These are phyloP conservation scores for Cladorrhinum sp. DNA, from an alignment of 2,329 filamentous ascomycete species.

Conservation along the genomic window DNA sequence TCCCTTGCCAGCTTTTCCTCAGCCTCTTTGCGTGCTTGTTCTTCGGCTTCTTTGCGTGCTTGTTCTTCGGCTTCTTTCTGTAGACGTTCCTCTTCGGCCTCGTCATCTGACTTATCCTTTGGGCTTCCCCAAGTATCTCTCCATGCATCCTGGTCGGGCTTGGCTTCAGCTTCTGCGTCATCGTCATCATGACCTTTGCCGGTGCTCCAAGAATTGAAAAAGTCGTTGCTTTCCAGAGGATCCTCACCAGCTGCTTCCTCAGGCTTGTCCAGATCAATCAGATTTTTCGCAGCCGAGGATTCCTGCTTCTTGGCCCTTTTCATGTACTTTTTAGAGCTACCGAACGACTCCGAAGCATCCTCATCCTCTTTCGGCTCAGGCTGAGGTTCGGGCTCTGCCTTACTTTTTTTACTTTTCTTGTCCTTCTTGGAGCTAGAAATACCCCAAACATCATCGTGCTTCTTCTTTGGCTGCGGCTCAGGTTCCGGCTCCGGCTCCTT, in stretches of 20 bases:
- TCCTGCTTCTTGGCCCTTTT: constrained; percentile 32
- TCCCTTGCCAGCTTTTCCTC: constrained; percentile 21
- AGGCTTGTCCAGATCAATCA: constrained; percentile 38
- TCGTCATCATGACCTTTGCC: constrained; percentile 36
- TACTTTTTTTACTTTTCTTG: constrained; percentile 29
- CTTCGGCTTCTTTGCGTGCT: constrained; percentile 19
- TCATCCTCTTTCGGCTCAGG: constrained; percentile 35
- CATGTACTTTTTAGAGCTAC: constrained; percentile 34
- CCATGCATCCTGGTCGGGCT: constrained; percentile 44
- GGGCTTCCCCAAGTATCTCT: constrained; percentile 36
- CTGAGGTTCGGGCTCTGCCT: constrained; percentile 39
- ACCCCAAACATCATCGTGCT: constrained; percentile 27
- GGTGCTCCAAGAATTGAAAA: constrained; percentile 58
- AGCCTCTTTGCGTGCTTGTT: constrained; percentile 24
- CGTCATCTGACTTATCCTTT: constrained; percentile 20
- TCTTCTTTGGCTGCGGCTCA: constrained; percentile 28
- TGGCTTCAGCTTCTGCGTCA: constrained; percentile 33
- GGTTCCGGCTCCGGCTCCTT: constrained; percentile 20
- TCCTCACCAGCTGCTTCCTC: constrained; percentile 29
- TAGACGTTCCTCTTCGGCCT: constrained; percentile 7
- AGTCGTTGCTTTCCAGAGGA: constrained; percentile 45
- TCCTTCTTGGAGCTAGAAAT: constrained; percentile 29
- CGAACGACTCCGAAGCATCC: constrained; percentile 30
- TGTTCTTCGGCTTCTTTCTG: constrained; percentile 20
- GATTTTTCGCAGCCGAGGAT: constrained; percentile 29